Conservation (phyloP, 306 rosid species). For the Argentina anserina region DNA sequence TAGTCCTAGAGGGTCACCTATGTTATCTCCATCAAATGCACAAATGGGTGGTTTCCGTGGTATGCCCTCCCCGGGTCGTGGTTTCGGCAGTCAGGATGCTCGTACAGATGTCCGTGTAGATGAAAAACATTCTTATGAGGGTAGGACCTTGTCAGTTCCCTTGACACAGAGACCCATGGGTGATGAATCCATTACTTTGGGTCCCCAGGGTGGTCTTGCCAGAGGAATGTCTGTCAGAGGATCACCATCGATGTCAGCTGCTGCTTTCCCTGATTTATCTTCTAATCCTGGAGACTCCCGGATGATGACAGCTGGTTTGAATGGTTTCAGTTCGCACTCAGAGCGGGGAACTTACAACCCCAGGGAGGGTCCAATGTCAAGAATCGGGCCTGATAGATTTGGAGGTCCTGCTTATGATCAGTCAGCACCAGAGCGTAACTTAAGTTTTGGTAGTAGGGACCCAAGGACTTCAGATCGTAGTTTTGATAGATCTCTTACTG, state of each 20-base stretch:
- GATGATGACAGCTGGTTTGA: slow-evolving; percentile 48
- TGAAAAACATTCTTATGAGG: slow-evolving; percentile 62
- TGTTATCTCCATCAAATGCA: slow-evolving; percentile 51
- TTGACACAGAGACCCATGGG: slow-evolving; percentile 57
- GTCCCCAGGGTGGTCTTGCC: slow-evolving; percentile 95
- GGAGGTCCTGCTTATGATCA: slow-evolving; percentile 56
- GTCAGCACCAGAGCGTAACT: slow-evolving; percentile 43
- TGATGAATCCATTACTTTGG: slow-evolving; percentile 73
- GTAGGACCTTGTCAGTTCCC: slow-evolving; percentile 58
- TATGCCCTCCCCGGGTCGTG: slow-evolving; percentile 51
- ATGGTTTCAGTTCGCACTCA: slow-evolving; percentile 50
- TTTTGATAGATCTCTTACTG: slow-evolving; percentile 47
- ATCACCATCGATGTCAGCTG: slow-evolving; percentile 44
- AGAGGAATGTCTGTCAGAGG: slow-evolving; percentile 94
- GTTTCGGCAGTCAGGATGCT: slow-evolving; percentile 73
- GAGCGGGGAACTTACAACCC: slow-evolving; percentile 40
- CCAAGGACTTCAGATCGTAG: slow-evolving; percentile 48
- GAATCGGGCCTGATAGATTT: slow-evolving; percentile 44
- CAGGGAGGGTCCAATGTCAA: slow-evolving; percentile 50
- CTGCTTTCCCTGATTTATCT: slow-evolving; percentile 39
- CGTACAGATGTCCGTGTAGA: slow-evolving; percentile 68
- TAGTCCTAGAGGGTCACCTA: slow-evolving; percentile 58
- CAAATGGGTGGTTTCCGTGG: slow-evolving; percentile 72
- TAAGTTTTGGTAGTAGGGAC: slow-evolving; percentile 53
- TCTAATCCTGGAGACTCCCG: slow-evolving; percentile 43